These are phyloP conservation scores for Neoscytalidium dimidiatum DNA, from an alignment of 2,329 filamentous ascomycete genomes.

Conservation along the genomic window DNA sequence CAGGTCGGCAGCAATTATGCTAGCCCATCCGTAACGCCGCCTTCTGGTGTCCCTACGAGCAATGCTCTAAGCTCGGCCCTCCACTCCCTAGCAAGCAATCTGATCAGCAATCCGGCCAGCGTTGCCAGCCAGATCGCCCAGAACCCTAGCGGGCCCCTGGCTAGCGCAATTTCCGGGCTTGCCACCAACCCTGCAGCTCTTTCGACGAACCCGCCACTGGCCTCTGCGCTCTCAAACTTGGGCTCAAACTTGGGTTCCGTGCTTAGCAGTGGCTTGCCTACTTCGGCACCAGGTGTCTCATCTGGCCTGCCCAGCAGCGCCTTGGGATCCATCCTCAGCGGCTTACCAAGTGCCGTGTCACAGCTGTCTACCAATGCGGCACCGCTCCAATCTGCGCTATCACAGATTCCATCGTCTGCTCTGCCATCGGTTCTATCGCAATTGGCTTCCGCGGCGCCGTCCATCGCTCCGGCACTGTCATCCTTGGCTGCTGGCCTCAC, in stretches of 20 bases:
- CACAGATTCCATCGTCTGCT: not conserved
- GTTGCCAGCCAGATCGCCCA: not conserved
- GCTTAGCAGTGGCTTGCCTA: not conserved
- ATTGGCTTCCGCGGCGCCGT: not conserved
- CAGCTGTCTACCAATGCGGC: not conserved
- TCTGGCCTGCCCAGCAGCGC: not conserved
- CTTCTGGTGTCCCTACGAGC: too few relatives aligned
- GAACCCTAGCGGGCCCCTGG: not conserved
- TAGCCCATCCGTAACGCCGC: not conserved
- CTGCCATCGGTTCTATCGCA: not conserved
- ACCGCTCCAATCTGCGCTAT: not conserved
- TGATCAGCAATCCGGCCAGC: not conserved
- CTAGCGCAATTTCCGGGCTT: not conserved
- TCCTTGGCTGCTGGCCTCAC: not conserved
- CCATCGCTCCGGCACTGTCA: not conserved
- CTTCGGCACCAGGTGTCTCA: not conserved
- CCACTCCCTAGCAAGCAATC: not conserved
- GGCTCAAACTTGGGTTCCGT: not conserved
- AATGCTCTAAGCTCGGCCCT: not conserved
- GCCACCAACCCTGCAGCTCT: not conserved
- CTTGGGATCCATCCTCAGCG: not conserved
- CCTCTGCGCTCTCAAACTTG: not conserved
- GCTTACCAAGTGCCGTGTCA: not conserved
- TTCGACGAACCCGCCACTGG: not conserved
- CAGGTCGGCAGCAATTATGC: not conserved